A percentile compares a stretch with the other conserved stretches of the same genome.
Conservation (phyloP, 768 basidiomycete species). For the Porphyrellus cyaneotinctus region DNA sequence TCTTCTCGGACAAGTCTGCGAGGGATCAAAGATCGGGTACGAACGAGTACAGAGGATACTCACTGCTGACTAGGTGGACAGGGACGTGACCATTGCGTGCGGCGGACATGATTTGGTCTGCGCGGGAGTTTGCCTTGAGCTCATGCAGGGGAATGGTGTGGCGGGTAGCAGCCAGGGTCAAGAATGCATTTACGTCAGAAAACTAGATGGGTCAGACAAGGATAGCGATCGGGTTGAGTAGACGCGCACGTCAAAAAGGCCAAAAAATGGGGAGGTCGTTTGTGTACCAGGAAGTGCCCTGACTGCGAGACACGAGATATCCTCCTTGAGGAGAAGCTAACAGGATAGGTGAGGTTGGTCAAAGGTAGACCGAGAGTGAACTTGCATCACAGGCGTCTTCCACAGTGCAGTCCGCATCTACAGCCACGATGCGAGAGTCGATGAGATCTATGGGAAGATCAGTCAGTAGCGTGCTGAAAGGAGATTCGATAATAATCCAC, state of each 20-base stretch:
- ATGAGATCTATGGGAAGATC: constrained; percentile 51
- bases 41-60: constrained; percentile 24
- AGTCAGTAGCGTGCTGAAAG: not conserved
- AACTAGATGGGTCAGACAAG: constrained; percentile 45
- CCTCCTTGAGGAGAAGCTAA: constrained; percentile 60
- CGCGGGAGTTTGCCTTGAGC: constrained; percentile 52
- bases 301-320: constrained; percentile 63
- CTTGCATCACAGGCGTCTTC: constrained; percentile 80
- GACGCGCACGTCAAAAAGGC: constrained; percentile 69
- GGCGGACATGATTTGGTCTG: constrained; percentile 67
- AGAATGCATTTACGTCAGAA: constrained; percentile 84
- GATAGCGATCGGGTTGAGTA: not conserved
- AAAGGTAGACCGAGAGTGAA: constrained; percentile 1
- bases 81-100: constrained; percentile 72
- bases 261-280: constrained; percentile 37
- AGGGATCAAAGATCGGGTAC: not conserved
- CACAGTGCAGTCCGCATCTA: constrained; percentile 70
- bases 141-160: constrained; percentile 65
- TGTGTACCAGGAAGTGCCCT: constrained; percentile 31
- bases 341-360: not conserved
- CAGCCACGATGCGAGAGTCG: constrained; percentile 59
- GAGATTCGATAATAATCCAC: constrained; percentile 33
- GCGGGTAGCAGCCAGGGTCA: constrained; percentile 76
- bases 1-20: constrained; percentile 81
- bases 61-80: constrained; percentile 75